Percentiles rank a stretch among this genome's conserved stretches.
Evolutionary conservation across 768 basidiomycete genomes (phyloP).

Genomic region (Podaxis carcinomalis): DNA sequence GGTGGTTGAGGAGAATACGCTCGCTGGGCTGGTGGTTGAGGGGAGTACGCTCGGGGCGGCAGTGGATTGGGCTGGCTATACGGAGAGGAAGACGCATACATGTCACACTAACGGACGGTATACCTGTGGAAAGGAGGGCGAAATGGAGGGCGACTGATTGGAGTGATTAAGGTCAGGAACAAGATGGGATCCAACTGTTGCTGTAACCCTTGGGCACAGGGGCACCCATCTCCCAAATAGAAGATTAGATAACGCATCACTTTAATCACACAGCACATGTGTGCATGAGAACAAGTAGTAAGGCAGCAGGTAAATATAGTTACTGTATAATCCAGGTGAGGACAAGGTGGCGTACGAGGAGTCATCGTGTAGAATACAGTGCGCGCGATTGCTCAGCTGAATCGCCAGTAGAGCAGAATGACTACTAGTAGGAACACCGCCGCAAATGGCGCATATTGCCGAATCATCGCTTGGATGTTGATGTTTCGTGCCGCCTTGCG

Average conservation of each 20-base stretch:
- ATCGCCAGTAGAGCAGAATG: constrained; percentile 76
- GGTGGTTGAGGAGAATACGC: constrained; percentile 10
- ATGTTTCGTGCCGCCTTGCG: constrained; percentile 93
- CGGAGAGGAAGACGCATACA: constrained; percentile 20
- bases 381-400: constrained; percentile 32
- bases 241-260: constrained; percentile 13
- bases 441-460: constrained; percentile 93
- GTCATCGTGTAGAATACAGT: neutral
- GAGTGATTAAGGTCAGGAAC: neutral
- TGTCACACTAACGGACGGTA: neutral
- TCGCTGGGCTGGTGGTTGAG: constrained; percentile 13
- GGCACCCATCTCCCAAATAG: neutral
- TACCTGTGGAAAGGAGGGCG: neutral
- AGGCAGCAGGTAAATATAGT: constrained; percentile 9
- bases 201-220: neutral
- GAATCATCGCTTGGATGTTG: constrained; percentile 88
- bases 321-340: constrained; percentile 9
- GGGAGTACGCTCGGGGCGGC: constrained; percentile 8
- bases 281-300: neutral
- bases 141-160: neutral
- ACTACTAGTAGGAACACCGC: constrained; percentile 78
- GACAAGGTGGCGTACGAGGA: neutral
- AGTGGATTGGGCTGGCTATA: constrained; percentile 16
- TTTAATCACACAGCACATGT: neutral
- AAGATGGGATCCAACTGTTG: neutral